Evolutionary conservation across 306 rosid species (phyloP).

Genomic region (Fagus sylvatica): DNA sequence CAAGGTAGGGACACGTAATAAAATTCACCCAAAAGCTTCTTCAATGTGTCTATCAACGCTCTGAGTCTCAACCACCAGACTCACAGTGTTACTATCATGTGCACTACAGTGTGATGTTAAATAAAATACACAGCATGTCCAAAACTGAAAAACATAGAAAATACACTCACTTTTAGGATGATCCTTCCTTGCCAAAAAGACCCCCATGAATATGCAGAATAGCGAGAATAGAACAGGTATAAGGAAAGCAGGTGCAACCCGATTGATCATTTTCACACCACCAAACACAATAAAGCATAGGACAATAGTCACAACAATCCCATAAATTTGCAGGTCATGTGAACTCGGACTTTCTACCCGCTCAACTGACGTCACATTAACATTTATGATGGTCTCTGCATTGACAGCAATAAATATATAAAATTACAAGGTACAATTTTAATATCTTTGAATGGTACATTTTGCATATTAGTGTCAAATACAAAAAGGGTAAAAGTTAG

Average conservation of each 20-base stretch:
- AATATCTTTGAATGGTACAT: not conserved
- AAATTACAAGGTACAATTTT: conserved; percentile 16
- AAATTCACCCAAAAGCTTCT: not conserved
- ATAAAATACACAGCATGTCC: not conserved
- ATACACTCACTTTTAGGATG: conserved; percentile 66
- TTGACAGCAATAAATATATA: conserved; percentile 27
- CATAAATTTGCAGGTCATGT: conserved; percentile 96
- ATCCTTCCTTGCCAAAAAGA: conserved; percentile 66
- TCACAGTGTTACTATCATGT: not conserved
- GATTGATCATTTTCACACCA: conserved; percentile 95
- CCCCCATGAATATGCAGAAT: conserved; percentile 78
- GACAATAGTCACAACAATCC: conserved; percentile 87
- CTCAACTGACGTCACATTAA: conserved; percentile 65
- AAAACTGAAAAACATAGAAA: conserved; percentile 11
- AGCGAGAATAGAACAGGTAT: conserved; percentile 87
- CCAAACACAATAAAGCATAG: conserved; percentile 98
- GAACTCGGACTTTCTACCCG: conserved; percentile 73
- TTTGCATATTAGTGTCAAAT: not conserved
- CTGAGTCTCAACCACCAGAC: not conserved
- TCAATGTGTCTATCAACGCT: not conserved
- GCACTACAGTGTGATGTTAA: not conserved
- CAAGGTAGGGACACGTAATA: not conserved
- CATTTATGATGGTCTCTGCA: conserved; percentile 73
- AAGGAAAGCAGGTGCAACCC: conserved; percentile 99
- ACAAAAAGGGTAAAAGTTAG: too few species aligned